Evolutionary conservation across 1,284 basidiomycete species (phyloP), one percentile per base, ranked within the genome.

Genomic region (Phellopilus nigrolimitatus): DNA sequence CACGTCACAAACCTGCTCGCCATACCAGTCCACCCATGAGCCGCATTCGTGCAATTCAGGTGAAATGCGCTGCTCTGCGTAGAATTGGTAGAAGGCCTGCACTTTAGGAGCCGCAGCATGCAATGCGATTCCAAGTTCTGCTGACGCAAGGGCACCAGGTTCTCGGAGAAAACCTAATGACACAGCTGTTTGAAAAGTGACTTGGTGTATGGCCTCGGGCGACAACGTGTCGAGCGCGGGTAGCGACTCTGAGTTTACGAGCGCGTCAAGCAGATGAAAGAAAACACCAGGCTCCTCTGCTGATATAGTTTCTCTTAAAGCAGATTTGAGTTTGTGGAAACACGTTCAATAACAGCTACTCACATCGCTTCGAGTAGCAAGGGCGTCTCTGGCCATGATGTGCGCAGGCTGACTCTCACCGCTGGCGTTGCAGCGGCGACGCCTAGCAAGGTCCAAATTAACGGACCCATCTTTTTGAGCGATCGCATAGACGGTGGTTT

Each of bases 21-120:
- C 89, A 59, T 87, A 84, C 86, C 90, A 94, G 55, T 94, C 88
- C 3, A 95, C 84, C 92, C 91, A 95, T 15, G 84, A 85, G 1
- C 74, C 80, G 62, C 92, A 94, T 9, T n/a, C n/a, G n/a, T n/a
- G 15, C 34, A 37, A 15, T 15, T n/a, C 34, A 12, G 28, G 12
- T 30, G 47, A 40, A 6, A 34, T 25, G 24, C 55, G 47, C 59
- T 65, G 64, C 52, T 73, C 71, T n/a, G 66, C 64, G 60, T 87
- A 89, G 57, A 80, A 74, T 43, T 82, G 74, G 61, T 84, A 85
- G 62, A 83, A 85, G 0, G 86, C 88, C 54, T 87, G 80, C 19
- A 91, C 73, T 55, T 80, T 82, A 2, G 89, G 87, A 0, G 78
- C 78, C 13, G 82, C 74, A 3, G 81, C 74, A 56, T 90, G 84